Conservation (phyloP, 495 filamentous ascomycete species). For the Aspergillus steynii region DNA sequence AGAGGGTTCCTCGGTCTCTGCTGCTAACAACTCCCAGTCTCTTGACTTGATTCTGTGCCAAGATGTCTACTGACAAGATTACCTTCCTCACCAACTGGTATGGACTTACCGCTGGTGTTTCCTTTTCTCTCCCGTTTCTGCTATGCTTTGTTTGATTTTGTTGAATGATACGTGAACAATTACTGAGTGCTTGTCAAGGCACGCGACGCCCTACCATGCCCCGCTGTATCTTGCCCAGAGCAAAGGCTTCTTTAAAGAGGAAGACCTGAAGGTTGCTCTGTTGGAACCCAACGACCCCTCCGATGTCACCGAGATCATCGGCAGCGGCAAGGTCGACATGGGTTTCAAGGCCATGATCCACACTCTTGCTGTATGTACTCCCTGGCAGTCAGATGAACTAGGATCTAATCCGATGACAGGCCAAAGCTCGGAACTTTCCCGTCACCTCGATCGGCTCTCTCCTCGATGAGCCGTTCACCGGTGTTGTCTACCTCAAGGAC, state of each 20-base stretch:
- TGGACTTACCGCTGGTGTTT: slow-evolving; percentile 12
- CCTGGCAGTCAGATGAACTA: neutral
- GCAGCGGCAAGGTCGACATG: slow-evolving; percentile 68
- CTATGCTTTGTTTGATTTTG: neutral
- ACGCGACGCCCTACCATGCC: slow-evolving; percentile 73
- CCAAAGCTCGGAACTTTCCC: slow-evolving; percentile 69
- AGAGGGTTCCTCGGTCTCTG: slow-evolving; percentile 13
- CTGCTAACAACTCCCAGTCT: slow-evolving; percentile 26
- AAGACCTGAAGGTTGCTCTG: slow-evolving; percentile 68
- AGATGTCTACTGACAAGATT: slow-evolving; percentile 73
- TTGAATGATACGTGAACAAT: slow-evolving; percentile 6
- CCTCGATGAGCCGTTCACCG: slow-evolving; percentile 72
- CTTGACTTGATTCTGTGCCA: slow-evolving; percentile 41
- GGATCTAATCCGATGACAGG: slow-evolving; percentile 30
- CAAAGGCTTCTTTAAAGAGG: slow-evolving; percentile 68
- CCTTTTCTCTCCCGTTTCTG: neutral
- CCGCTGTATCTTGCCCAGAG: slow-evolving; percentile 70
- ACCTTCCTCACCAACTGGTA: slow-evolving; percentile 75
- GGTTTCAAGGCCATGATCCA: slow-evolving; percentile 79
- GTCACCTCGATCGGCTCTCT: slow-evolving; percentile 67
- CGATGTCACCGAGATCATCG: slow-evolving; percentile 74
- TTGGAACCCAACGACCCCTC: slow-evolving; percentile 70
- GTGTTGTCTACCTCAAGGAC: slow-evolving; percentile 68
- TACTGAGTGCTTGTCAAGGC: slow-evolving; percentile 48
- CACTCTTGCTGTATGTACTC: slow-evolving; percentile 57